phyloP scores from a whole-genome alignment of 352 stramenopile species.

The Phytophthora gonapodyides region DNA sequence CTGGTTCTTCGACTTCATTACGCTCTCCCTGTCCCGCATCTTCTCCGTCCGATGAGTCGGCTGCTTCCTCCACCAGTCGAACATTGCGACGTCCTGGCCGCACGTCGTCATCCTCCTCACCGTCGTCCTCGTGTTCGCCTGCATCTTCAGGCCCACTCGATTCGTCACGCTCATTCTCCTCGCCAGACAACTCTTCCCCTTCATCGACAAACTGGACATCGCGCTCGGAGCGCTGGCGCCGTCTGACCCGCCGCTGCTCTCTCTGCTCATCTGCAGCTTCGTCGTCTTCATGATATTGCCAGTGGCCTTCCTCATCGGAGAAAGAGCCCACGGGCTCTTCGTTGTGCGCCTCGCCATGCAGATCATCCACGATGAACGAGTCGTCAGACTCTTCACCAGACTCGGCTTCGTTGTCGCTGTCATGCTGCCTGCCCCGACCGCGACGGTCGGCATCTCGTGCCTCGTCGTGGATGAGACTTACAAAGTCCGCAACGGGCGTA shows the following conservation, averaged over 20 bases:
- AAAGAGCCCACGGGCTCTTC: constrained; percentile 31
- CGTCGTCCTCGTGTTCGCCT: constrained; percentile 35
- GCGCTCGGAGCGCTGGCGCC: constrained; percentile 24
- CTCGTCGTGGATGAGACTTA: constrained; percentile 43
- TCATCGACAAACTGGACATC: constrained; percentile 33
- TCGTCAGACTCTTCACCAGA: constrained; percentile 63
- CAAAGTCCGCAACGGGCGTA: constrained; percentile 36
- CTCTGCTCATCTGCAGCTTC: constrained; percentile 41
- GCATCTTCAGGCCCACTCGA: constrained; percentile 2
- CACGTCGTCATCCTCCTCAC: constrained; percentile 12
- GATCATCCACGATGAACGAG: constrained; percentile 75
- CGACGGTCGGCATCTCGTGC: constrained; percentile 31
- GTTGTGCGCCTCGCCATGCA: constrained; percentile 28
- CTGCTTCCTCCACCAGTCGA: constrained; percentile 30
- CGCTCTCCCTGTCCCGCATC: constrained; percentile 6
- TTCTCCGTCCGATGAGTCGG: constrained; percentile 30
- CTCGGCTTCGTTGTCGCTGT: constrained; percentile 52
- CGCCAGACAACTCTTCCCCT: constrained; percentile 19
- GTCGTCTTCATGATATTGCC: constrained; percentile 40
- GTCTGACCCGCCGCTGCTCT: constrained; percentile 20
- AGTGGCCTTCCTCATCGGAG: constrained; percentile 37
- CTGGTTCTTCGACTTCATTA: not conserved
- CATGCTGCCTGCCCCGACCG: constrained; percentile 27
- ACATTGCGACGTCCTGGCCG: constrained; percentile 19
- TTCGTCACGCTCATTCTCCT: constrained; percentile 19